phyloP scores from a whole-genome alignment of 768 basidiomycete genomes.

The Xerocomus brunneocitrinus region DNA sequence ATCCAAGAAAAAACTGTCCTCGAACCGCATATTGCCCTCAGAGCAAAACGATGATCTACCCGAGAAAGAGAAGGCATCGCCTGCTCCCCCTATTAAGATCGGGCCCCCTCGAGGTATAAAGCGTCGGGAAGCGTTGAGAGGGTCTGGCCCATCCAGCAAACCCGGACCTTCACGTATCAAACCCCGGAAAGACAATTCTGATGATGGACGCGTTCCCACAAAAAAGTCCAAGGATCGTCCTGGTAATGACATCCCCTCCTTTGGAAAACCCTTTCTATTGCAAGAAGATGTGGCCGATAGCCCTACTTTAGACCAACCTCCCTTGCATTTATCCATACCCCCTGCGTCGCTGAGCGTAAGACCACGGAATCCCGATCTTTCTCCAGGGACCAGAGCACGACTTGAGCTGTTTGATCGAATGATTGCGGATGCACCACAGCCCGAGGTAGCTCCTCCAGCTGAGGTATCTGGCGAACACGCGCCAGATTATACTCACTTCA shows the following conservation, averaged over 20 bases:
- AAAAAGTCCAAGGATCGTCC: neutral
- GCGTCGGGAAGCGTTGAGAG: constrained; percentile 1
- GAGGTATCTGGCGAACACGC: neutral
- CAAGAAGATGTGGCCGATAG: neutral
- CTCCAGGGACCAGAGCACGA: constrained; percentile 25
- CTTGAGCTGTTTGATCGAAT: constrained; percentile 29
- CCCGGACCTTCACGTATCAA: neutral
- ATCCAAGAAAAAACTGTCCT: neutral
- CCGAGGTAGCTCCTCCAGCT: neutral
- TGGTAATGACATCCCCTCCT: neutral
- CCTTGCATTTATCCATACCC: constrained; percentile 8
- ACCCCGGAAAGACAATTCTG: neutral
- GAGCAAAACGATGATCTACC: neutral
- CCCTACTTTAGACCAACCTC: neutral
- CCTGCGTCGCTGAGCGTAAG: neutral
- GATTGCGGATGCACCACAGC: constrained; percentile 7
- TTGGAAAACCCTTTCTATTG: neutral
- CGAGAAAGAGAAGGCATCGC: constrained; percentile 2
- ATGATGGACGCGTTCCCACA: neutral
- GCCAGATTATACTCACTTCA: constrained; percentile 2
- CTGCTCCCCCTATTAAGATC: constrained; percentile 9
- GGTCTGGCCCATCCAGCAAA: neutral
- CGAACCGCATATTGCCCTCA: neutral
- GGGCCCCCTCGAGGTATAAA: constrained; percentile 26
- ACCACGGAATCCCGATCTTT: constrained; percentile 15